Evolutionary conservation across 345 rosid genomes (phyloP).

Genomic region (Alliaria petiolata): DNA sequence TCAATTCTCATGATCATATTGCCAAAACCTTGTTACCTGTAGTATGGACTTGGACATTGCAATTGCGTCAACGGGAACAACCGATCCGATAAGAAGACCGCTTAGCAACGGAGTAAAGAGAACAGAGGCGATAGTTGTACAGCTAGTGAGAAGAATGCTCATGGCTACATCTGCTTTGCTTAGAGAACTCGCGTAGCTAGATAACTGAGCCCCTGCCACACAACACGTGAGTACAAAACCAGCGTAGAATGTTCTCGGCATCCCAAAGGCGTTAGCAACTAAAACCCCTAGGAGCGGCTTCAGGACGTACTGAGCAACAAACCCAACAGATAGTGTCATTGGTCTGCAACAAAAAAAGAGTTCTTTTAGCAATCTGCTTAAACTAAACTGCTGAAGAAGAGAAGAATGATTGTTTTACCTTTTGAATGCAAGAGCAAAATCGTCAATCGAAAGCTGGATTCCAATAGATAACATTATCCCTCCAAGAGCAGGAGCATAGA

Average conservation of each 20-base stretch:
- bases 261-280: conserved; percentile 70
- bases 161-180: conserved; percentile 75
- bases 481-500: conserved; percentile 96
- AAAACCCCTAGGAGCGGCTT: conserved; percentile 80
- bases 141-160: conserved; percentile 88
- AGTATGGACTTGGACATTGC: conserved; percentile 96
- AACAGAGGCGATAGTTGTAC: conserved; percentile 77
- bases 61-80: conserved; percentile 89
- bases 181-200: conserved; percentile 38
- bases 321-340: conserved; percentile 77
- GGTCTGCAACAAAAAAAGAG: conserved; percentile 50
- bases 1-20: not conserved
- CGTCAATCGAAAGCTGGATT: conserved; percentile 73
- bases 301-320: conserved; percentile 63
- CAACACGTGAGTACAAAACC: conserved; percentile 83
- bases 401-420: conserved; percentile 38
- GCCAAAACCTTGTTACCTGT: conserved; percentile 47
- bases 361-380: not conserved
- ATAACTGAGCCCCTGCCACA: conserved; percentile 91
- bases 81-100: conserved; percentile 69
- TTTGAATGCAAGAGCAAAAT: conserved; percentile 84
- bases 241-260: conserved; percentile 66
- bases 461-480: conserved; percentile 96
- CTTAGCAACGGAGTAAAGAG: conserved; percentile 37
- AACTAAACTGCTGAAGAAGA: not conserved